phyloP scores from a whole-genome alignment of 495 filamentous ascomycete species.

The Penicillium canariense region DNA sequence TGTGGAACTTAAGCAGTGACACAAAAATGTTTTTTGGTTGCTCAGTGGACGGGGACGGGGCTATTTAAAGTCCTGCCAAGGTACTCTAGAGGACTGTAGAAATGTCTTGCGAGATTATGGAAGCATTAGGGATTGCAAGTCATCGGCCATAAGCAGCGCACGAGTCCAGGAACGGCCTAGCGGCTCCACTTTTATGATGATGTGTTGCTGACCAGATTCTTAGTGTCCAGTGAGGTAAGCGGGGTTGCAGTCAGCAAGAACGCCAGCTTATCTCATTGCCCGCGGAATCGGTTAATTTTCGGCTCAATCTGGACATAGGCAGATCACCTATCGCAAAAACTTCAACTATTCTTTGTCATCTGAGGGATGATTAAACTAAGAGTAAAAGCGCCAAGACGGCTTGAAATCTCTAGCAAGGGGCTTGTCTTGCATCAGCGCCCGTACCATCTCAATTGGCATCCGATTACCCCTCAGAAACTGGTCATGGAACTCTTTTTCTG shows the following conservation, averaged over 20 bases:
- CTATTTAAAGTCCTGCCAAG: constrained; percentile 7
- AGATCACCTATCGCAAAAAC: too few species aligned
- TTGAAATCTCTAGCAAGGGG: constrained; percentile 7
- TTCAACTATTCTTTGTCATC: too few species aligned
- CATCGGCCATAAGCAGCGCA: background rate
- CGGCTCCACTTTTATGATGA: constrained; percentile 3
- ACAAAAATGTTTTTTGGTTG: background rate
- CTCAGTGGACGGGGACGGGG: background rate
- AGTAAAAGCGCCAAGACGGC: constrained; percentile 20
- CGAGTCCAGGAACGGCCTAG: constrained; percentile 5
- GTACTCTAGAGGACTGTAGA: constrained; percentile 14
- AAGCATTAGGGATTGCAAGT: constrained; percentile 19
- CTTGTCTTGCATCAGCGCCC: constrained; percentile 35
- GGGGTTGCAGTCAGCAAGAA: background rate
- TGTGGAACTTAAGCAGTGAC: background rate
- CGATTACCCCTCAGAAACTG: constrained; percentile 38
- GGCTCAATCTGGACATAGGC: too few species aligned
- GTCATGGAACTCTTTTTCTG: constrained; percentile 52
- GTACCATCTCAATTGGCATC: constrained; percentile 53
- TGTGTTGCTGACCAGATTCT: constrained; percentile 11
- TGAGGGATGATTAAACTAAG: background rate
- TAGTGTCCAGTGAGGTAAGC: background rate
- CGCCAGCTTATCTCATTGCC: background rate
- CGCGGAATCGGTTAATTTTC: background rate
- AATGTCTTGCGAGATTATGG: constrained; percentile 15